Evolutionary conservation across 176 grass and related monocot species (phyloP), one percentile per base, ranked within the genome.

Genomic region (Eragrostis curvula): DNA sequence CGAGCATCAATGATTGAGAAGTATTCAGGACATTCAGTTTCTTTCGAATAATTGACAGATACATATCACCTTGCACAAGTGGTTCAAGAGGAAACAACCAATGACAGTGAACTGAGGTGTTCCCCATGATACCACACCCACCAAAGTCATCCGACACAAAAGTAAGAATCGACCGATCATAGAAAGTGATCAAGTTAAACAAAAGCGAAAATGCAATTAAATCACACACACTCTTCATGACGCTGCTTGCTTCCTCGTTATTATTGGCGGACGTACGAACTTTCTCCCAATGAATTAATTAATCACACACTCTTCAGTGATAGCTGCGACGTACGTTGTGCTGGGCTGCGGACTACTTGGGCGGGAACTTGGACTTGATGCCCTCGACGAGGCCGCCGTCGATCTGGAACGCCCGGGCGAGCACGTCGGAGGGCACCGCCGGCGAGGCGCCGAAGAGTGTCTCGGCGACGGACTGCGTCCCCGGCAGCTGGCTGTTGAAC

Each of bases 401-500:
- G 66, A 89, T 44, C 83, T 93, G 90, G 76, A 96, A 87, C 21
- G 85, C 52, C 75, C 79, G 90, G 10, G 83, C 75, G 14, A 96
- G 79, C 65, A 88, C 74, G 52, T 93, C 74, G 2, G 84, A 73
- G 16, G 85, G 86, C 52, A 97, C 62, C 5, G 74, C 18, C 28
- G 91, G 91, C n/a, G 66, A 49, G 1, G 94, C 70, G 1, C 64
- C 85, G 57, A 97, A 93, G 69, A 97, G 70, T 3, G 83, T 77
- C 14, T 47, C 5, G 24, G 88, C 86, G 20, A 93, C 59, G 66
- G 73, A 68, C 52, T 89, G 86, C 12, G 90, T 97, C 20, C 94
- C 94, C 0, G 50, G 91, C 2, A 97, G 60, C 81, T 97, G 94
- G 81, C 94, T 97, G 62, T 93, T 87, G 84, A 97, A 97, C 0